phyloP scores from a whole-genome alignment of 805 yeast genomes.

The Saccharomycopsis javanensis region DNA sequence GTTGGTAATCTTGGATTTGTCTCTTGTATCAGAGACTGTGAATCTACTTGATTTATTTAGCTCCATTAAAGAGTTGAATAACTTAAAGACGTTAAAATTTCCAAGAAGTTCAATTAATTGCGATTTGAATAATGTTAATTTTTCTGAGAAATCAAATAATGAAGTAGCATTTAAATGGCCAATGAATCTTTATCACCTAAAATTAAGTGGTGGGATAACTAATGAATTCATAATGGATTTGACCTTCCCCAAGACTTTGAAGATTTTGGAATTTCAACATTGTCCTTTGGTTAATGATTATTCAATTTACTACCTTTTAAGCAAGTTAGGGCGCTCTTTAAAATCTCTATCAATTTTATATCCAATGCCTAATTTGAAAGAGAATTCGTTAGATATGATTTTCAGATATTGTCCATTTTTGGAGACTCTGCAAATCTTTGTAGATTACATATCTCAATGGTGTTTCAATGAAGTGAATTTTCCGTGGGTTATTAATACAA shows the following conservation, averaged over 20 bases:
- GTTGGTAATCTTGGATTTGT: slow-evolving; percentile 59
- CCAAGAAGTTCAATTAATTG: slow-evolving; percentile 83
- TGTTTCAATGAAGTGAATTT: slow-evolving; percentile 34
- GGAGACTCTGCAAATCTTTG: slow-evolving; percentile 52
- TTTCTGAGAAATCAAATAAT: slow-evolving; percentile 29
- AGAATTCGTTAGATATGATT: slow-evolving; percentile 61
- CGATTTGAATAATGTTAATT: slow-evolving; percentile 7
- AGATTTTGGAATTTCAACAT: slow-evolving; percentile 68
- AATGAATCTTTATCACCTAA: slow-evolving; percentile 53
- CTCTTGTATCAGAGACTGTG: slow-evolving; percentile 84
- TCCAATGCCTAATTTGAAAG: slow-evolving; percentile 77
- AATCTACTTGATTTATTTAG: slow-evolving; percentile 70
- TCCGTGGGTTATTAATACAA: slow-evolving; percentile 19
- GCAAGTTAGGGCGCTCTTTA: slow-evolving; percentile 56
- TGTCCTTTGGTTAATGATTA: slow-evolving; percentile 70
- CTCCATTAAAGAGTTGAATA: slow-evolving; percentile 53
- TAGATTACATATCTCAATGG: slow-evolving; percentile 60
- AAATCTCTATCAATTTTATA: slow-evolving; percentile 59
- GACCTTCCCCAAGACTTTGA: slow-evolving; percentile 63
- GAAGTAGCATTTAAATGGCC: slow-evolving; percentile 57
- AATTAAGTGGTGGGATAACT: slow-evolving; percentile 83
- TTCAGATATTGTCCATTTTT: slow-evolving; percentile 73
- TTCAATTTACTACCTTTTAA: slow-evolving; percentile 52
- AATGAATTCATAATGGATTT: slow-evolving; percentile 66
- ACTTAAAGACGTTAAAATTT: slow-evolving; percentile 67